Evolutionary conservation across 2,329 filamentous ascomycete species (phyloP).

Genomic region (Colletotrichum lentis): DNA sequence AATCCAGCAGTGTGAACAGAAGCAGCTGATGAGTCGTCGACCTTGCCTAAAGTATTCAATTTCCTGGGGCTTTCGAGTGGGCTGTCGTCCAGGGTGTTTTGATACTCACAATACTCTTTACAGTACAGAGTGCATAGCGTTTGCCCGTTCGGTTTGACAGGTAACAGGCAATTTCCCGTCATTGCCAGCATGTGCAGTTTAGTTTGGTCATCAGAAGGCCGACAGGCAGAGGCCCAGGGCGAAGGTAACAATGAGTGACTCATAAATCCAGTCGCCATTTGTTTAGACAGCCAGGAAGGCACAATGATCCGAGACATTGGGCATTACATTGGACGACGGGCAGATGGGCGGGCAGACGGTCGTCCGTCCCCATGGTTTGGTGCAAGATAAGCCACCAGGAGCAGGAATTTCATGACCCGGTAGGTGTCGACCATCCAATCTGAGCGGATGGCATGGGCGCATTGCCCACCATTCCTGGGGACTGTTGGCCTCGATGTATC

Average conservation of each 20-base stretch:
- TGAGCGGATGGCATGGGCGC: slow-evolving; percentile 11
- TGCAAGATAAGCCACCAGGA: slow-evolving; percentile 25
- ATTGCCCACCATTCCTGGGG: slow-evolving; percentile 5
- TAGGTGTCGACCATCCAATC: slow-evolving; percentile 11
- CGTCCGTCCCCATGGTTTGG: slow-evolving; percentile 14
- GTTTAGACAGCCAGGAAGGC: slow-evolving; percentile 11
- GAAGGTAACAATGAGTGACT: not conserved
- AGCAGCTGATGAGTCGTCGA: slow-evolving; percentile 1
- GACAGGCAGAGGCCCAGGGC: not conserved
- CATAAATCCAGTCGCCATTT: not conserved
- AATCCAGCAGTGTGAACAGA: not conserved
- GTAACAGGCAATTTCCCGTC: slow-evolving; percentile 13
- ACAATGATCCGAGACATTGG: slow-evolving; percentile 18
- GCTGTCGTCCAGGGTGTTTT: slow-evolving; percentile 11
- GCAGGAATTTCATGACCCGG: slow-evolving; percentile 6
- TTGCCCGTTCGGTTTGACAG: not conserved
- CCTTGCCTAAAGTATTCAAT: not conserved
- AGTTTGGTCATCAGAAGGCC: not conserved
- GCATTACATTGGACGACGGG: slow-evolving; percentile 20
- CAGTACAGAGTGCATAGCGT: not conserved
- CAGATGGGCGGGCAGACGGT: not conserved
- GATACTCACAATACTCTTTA: slow-evolving; percentile 23
- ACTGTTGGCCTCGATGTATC: not conserved
- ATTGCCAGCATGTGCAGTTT: not conserved
- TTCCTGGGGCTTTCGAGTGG: slow-evolving; percentile 10